A percentile compares a stretch with the other conserved stretches of the same genome.
Evolutionary conservation across 371 early-diverging fungal genomes (phyloP).

Genomic region (Ecytonucleospora hepatopenaei): DNA sequence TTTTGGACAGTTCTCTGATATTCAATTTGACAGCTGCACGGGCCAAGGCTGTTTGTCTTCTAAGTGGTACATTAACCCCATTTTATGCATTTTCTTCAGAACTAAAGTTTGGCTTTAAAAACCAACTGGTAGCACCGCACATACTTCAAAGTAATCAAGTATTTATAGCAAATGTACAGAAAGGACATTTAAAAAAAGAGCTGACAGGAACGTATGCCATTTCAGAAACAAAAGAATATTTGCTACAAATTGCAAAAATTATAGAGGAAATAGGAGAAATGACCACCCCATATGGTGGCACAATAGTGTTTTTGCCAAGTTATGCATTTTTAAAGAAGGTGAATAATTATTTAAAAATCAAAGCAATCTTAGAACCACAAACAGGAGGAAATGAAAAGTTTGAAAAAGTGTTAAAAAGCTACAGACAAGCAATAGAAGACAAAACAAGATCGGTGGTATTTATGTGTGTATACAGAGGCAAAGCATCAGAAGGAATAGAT

Average conservation of each 20-base stretch:
- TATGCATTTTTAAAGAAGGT: constrained; percentile 58
- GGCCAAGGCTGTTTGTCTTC: constrained; percentile 63
- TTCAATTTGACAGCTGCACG: constrained; percentile 48
- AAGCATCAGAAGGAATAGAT: constrained; percentile 81
- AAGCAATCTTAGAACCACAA: constrained; percentile 35
- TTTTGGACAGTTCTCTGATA: constrained; percentile 57
- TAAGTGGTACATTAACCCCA: constrained; percentile 71
- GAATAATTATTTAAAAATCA: constrained; percentile 43
- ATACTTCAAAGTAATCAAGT: constrained; percentile 24
- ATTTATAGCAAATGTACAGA: constrained; percentile 21
- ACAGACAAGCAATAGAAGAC: constrained; percentile 46
- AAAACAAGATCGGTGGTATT: constrained; percentile 60
- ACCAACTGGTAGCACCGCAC: constrained; percentile 41
- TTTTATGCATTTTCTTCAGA: constrained; percentile 60
- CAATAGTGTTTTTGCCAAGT: constrained; percentile 61
- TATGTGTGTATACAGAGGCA: constrained; percentile 67
- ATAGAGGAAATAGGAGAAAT: constrained; percentile 47
- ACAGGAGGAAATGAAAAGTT: constrained; percentile 40
- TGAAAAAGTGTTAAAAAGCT: constrained; percentile 58
- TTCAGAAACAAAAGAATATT: constrained; percentile 59
- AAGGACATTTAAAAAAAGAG: constrained; percentile 28
- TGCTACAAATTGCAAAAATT: constrained; percentile 62
- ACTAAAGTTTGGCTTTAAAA: constrained; percentile 25
- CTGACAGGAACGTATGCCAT: constrained; percentile 58
- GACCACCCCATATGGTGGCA: constrained; percentile 57